phyloP scores from a whole-genome alignment of 345 rosid species.

The Populus davidiana region DNA sequence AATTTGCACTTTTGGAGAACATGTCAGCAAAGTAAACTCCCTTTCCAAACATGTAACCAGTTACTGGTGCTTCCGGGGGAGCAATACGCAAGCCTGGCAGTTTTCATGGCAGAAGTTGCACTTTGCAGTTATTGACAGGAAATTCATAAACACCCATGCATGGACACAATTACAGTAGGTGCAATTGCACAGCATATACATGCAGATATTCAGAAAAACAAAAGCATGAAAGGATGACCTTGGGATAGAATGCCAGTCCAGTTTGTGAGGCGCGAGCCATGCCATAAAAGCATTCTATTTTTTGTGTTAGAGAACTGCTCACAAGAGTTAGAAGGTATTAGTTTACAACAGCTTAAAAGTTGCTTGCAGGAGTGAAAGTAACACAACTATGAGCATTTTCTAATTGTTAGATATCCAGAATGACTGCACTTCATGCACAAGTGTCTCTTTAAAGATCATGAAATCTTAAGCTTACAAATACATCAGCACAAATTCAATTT shows the following conservation, averaged over 20 bases:
- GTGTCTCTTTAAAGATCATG: neutral
- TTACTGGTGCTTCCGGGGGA: conserved; percentile 92
- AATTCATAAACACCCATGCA: neutral
- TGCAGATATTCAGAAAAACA: neutral
- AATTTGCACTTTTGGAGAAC: conserved; percentile 96
- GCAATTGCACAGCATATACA: neutral
- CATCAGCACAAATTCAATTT: neutral
- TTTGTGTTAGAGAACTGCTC: conserved; percentile 53
- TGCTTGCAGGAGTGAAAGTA: neutral
- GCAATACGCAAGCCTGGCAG: conserved; percentile 83
- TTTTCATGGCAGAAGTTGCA: conserved; percentile 18
- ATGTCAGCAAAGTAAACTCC: conserved; percentile 95
- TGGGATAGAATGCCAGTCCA: conserved; percentile 97
- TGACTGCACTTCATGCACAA: neutral
- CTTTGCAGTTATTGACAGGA: conserved; percentile 1
- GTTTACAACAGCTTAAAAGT: neutral
- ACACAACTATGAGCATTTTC: neutral
- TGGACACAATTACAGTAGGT: neutral
- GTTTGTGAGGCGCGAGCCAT: conserved; percentile 91
- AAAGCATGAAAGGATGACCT: conserved; percentile 44
- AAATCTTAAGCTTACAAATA: neutral
- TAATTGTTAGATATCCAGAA: conserved; percentile 1
- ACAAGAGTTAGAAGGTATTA: conserved; percentile 13
- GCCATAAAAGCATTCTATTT: conserved; percentile 91
- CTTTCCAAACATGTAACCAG: conserved; percentile 94